A percentile compares a stretch with the other conserved stretches of the same genome.
phyloP scores from a whole-genome alignment of 805 yeast species.

The Cyberlindnera misumaiensis region DNA sequence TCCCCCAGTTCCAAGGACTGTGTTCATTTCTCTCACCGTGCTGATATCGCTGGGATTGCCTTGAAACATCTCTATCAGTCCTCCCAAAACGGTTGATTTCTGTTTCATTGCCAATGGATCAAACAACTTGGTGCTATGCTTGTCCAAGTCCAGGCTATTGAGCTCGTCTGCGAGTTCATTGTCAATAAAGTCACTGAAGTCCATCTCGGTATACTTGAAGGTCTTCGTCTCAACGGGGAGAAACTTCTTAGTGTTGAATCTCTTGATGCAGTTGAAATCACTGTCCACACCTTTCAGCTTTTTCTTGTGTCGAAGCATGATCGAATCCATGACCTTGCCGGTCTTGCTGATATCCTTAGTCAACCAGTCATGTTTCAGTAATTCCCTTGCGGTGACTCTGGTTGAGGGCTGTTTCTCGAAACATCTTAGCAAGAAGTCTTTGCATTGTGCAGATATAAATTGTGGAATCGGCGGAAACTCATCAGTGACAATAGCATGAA shows the following conservation, averaged over 20 bases:
- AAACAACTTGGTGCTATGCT: slow-evolving; percentile 10
- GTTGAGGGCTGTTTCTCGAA: slow-evolving; percentile 62
- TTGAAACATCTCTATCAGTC: background rate
- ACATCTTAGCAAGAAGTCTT: slow-evolving; percentile 60
- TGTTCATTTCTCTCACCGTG: background rate
- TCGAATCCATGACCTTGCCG: slow-evolving; percentile 5
- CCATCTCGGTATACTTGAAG: slow-evolving; percentile 13
- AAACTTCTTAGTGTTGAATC: slow-evolving; percentile 13
- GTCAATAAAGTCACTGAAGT: slow-evolving; percentile 5
- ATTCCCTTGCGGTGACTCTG: slow-evolving; percentile 47
- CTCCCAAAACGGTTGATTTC: background rate
- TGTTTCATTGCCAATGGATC: slow-evolving; percentile 6
- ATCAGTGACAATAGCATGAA: slow-evolving; percentile 78
- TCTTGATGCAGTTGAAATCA: slow-evolving; percentile 16
- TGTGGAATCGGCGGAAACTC: slow-evolving; percentile 65
- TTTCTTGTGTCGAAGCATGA: slow-evolving; percentile 1
- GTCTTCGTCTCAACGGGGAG: slow-evolving; percentile 15
- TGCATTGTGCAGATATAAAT: slow-evolving; percentile 33
- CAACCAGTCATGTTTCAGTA: slow-evolving; percentile 62
- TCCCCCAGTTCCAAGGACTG: background rate
- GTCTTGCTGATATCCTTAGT: background rate
- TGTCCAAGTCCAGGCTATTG: slow-evolving; percentile 7
- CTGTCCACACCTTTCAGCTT: background rate
- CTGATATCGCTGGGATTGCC: slow-evolving; percentile 1
- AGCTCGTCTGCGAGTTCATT: slow-evolving; percentile 9